Evolutionary conservation across 2,329 filamentous ascomycete genomes (phyloP).

Genomic region (Chlorencoelia australis): DNA sequence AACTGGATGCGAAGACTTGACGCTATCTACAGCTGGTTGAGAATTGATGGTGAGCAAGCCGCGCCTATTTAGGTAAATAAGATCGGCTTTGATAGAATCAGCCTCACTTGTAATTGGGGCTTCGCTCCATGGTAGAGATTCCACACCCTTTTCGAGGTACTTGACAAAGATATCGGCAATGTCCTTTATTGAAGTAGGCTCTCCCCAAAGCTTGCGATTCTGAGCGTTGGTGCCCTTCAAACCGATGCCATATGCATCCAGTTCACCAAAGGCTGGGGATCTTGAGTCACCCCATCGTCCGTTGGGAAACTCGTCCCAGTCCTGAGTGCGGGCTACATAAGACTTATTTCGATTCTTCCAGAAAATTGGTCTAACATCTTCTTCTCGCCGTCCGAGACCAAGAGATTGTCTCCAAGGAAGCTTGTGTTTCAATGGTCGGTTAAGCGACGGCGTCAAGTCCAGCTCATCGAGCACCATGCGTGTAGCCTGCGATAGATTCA

Average conservation of each 20-base stretch:
- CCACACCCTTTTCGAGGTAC: slow-evolving; percentile 73
- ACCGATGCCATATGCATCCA: slow-evolving; percentile 89
- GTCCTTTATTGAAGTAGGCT: slow-evolving; percentile 69
- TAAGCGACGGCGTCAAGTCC: slow-evolving; percentile 64
- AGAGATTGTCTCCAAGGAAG: slow-evolving; percentile 95
- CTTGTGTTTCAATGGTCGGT: slow-evolving; percentile 75
- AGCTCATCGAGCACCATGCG: slow-evolving; percentile 91
- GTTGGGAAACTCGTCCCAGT: slow-evolving; percentile 99
- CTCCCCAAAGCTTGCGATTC: slow-evolving; percentile 90
- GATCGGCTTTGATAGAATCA: slow-evolving; percentile 62
- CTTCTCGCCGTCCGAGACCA: slow-evolving; percentile 74
- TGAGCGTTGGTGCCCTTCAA: slow-evolving; percentile 91
- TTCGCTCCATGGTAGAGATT: slow-evolving; percentile 89
- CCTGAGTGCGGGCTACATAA: slow-evolving; percentile 88
- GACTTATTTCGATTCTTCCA: slow-evolving; percentile 97
- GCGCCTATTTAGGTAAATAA: slow-evolving; percentile 73
- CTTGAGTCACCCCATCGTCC: slow-evolving; percentile 96
- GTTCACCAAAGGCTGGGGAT: slow-evolving; percentile 89
- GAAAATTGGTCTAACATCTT: slow-evolving; percentile 96
- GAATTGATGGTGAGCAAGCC: slow-evolving; percentile 95
- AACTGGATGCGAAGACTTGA: slow-evolving; percentile 74
- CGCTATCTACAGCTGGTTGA: slow-evolving; percentile 86
- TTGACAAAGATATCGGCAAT: slow-evolving; percentile 74
- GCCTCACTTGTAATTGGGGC: slow-evolving; percentile 75
- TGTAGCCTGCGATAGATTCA: slow-evolving; percentile 94